Conservation (phyloP, 129 eudicot species). For the Artemisia annua region DNA sequence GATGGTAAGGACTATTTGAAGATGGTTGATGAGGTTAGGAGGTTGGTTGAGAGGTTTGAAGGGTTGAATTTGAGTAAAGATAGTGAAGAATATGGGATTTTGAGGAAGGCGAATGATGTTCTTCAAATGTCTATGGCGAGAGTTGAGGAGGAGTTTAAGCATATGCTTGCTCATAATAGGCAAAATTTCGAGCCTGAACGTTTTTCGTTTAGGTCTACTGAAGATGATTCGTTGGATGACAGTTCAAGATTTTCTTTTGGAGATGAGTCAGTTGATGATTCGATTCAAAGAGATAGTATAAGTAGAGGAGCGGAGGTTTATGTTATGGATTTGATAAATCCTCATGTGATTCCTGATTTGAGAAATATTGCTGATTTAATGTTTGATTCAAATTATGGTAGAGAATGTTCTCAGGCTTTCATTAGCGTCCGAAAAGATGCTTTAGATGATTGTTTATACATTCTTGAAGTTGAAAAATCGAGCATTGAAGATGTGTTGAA, state of each 20-base stretch:
- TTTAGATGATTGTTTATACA: constrained; percentile 65
- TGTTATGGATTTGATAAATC: constrained; percentile 64
- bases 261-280: constrained; percentile 69
- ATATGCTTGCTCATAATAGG: constrained; percentile 68
- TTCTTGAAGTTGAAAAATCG: constrained; percentile 69
- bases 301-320: constrained; percentile 61
- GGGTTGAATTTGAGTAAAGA: constrained; percentile 40
- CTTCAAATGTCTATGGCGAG: constrained; percentile 74
- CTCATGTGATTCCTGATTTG: constrained; percentile 63
- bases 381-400: constrained; percentile 69
- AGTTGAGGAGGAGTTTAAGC: constrained; percentile 76
- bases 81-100: constrained; percentile 38
- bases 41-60: constrained; percentile 57
- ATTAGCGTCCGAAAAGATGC: constrained; percentile 71
- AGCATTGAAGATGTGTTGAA: constrained; percentile 85
- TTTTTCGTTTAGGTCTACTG: constrained; percentile 75
- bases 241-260: constrained; percentile 62
- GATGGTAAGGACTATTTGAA: constrained; percentile 63
- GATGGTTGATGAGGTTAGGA: constrained; percentile 52
- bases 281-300: constrained; percentile 63
- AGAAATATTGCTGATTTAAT: constrained; percentile 59
- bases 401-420: constrained; percentile 68
- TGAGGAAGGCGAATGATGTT: constrained; percentile 59
- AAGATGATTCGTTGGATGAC: constrained; percentile 64
- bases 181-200: constrained; percentile 81